Conservation (phyloP, 805 yeast genomes). For the Candida sphagnicola region DNA sequence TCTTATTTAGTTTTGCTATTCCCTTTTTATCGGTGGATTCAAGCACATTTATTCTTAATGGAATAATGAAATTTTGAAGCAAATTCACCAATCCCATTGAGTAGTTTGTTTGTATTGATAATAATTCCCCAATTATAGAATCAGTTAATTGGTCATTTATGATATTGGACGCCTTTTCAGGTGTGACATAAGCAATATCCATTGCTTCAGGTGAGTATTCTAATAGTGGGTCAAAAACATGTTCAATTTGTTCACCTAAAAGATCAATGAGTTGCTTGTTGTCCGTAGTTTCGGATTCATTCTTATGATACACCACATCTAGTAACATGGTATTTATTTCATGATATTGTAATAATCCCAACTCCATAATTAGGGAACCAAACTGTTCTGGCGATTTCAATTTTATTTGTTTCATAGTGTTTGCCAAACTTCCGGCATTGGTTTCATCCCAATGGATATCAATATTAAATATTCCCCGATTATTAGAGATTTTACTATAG, state of each 20-base stretch:
- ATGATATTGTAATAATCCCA: constrained; percentile 55
- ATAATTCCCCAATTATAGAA: constrained; percentile 62
- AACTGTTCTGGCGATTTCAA: constrained; percentile 51
- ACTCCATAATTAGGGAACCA: constrained; percentile 51
- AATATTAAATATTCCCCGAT: constrained; percentile 31
- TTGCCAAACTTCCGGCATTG: constrained; percentile 76
- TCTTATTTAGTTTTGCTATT: constrained; percentile 63
- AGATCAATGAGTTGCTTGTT: constrained; percentile 75
- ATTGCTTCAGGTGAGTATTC: constrained; percentile 92
- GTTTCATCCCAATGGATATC: constrained; percentile 66
- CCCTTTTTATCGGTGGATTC: constrained; percentile 52
- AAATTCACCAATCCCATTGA: constrained; percentile 70
- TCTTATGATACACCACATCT: constrained; percentile 70
- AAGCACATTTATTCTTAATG: constrained; percentile 67
- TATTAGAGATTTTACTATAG: constrained; percentile 51
- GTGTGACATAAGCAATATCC: constrained; percentile 65
- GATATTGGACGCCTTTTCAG: constrained; percentile 24
- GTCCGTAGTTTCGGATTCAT: constrained; percentile 44
- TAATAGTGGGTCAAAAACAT: constrained; percentile 80
- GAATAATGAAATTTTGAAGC: constrained; percentile 74
- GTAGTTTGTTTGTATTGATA: constrained; percentile 68
- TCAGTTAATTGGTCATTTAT: constrained; percentile 31
- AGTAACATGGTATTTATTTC: constrained; percentile 51
- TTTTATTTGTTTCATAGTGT: constrained; percentile 53
- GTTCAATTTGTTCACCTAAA: constrained; percentile 83